These are phyloP conservation scores for Penicillium silybi DNA, from an alignment of 495 filamentous ascomycete species.

Conservation along the genomic window DNA sequence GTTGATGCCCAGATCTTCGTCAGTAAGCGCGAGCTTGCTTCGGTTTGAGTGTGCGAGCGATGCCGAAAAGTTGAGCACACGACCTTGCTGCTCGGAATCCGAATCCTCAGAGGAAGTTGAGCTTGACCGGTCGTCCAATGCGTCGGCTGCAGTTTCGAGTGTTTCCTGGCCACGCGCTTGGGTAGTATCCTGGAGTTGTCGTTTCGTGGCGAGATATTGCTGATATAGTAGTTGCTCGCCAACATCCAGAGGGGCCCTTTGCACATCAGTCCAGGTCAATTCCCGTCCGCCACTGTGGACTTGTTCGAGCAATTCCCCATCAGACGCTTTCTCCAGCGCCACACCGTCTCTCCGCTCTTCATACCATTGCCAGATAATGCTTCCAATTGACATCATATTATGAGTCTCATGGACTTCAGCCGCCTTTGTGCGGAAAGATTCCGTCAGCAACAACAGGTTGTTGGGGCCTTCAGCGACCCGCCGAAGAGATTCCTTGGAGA, in stretches of 20 bases:
- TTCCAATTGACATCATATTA: conserved; percentile 42
- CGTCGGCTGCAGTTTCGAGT: conserved; percentile 69
- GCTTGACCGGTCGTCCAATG: conserved; percentile 77
- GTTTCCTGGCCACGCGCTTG: conserved; percentile 60
- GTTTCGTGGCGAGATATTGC: conserved; percentile 79
- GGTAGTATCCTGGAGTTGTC: conserved; percentile 72
- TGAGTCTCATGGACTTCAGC: conserved; percentile 29
- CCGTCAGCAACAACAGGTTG: conserved; percentile 83
- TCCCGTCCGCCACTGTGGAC: conserved; percentile 62
- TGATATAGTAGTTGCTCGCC: conserved; percentile 79
- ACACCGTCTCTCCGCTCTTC: conserved; percentile 61
- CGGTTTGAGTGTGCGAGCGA: conserved; percentile 74
- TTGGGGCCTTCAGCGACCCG: conserved; percentile 66
- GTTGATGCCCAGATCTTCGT: conserved; percentile 87
- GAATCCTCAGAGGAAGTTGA: conserved; percentile 84
- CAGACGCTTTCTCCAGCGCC: conserved; percentile 51
- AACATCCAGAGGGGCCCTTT: conserved; percentile 61
- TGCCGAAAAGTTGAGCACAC: conserved; percentile 81
- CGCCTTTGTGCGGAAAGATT: conserved; percentile 50
- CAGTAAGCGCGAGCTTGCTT: conserved; percentile 74
- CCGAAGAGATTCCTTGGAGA: conserved; percentile 80
- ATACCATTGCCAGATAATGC: conserved; percentile 69
- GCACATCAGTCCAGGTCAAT: conserved; percentile 54
- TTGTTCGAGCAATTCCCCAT: conserved; percentile 60
- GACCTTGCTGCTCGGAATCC: conserved; percentile 86